These are phyloP conservation scores for Fusarium sp. DNA, from an alignment of 2,329 filamentous ascomycete species.

Conservation along the genomic window DNA sequence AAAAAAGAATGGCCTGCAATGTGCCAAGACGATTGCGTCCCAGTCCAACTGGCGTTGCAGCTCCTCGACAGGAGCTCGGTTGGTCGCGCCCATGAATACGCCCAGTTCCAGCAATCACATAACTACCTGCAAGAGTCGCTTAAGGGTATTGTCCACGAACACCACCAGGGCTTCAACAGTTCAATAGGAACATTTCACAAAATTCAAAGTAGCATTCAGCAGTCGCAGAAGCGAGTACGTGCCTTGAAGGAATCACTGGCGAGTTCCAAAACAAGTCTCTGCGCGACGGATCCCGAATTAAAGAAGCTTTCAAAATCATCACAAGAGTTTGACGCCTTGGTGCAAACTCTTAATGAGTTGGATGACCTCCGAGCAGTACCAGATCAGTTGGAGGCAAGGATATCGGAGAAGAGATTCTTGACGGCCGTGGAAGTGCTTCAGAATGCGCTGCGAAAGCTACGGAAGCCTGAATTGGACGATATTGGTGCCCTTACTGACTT, in stretches of 20 bases:
- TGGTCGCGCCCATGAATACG: constrained; percentile 88
- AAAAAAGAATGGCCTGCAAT: constrained; percentile 92
- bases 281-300: constrained; percentile 87
- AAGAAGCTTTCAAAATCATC: constrained; percentile 89
- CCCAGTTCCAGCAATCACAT: constrained; percentile 84
- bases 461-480: constrained; percentile 87
- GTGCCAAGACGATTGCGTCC: constrained; percentile 87
- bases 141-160: constrained; percentile 96
- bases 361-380: constrained; percentile 90
- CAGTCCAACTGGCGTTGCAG: constrained; percentile 93
- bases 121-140: constrained; percentile 90
- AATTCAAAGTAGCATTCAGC: constrained; percentile 92
- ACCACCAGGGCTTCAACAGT: constrained; percentile 98
- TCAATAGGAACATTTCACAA: constrained; percentile 99
- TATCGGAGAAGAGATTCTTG: constrained; percentile 95
- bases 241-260: constrained; percentile 84
- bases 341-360: constrained; percentile 83
- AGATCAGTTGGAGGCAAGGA: constrained; percentile 90
- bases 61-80: constrained; percentile 94
- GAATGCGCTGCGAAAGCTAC: constrained; percentile 82
- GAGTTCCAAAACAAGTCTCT: constrained; percentile 81
- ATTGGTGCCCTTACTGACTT: constrained; percentile 91
- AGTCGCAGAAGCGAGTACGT: constrained; percentile 86
- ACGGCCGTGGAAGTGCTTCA: constrained; percentile 92
- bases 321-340: constrained; percentile 88